phyloP scores from a whole-genome alignment of 2,329 filamentous ascomycete species.

The Magnaporthiopsis poae region DNA sequence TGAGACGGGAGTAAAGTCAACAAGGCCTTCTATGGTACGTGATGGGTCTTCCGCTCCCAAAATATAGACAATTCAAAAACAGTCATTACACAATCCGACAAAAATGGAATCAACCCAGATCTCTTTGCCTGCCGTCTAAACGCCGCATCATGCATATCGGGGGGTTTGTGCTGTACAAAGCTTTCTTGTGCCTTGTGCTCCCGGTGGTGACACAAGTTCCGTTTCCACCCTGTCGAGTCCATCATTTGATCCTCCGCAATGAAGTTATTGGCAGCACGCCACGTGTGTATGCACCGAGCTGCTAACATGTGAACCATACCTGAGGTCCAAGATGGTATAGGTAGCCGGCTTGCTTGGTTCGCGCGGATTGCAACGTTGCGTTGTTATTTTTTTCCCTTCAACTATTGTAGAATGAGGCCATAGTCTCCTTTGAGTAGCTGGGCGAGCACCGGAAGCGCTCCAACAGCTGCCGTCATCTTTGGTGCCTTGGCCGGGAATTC shows the following conservation, averaged over 20 bases:
- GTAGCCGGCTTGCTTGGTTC: neutral
- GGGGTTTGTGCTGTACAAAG: neutral
- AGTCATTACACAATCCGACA: neutral
- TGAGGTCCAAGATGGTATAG: neutral
- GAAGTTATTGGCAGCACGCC: neutral
- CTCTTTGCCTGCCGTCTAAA: neutral
- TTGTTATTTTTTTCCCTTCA: neutral
- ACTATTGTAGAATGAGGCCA: slow-evolving; percentile 32
- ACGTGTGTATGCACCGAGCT: neutral
- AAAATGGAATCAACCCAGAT: neutral
- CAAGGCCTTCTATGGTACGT: neutral
- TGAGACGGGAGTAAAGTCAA: neutral
- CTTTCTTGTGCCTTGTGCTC: neutral
- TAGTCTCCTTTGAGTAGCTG: slow-evolving; percentile 40
- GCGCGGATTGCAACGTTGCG: neutral
- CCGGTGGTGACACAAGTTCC: neutral
- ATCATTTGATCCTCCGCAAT: neutral
- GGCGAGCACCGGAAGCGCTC: slow-evolving; percentile 42
- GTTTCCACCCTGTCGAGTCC: neutral
- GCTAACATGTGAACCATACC: neutral
- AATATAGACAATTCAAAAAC: neutral
- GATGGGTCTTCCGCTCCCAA: neutral
- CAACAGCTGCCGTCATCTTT: slow-evolving; percentile 37
- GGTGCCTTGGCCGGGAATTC: slow-evolving; percentile 55
- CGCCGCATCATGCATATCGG: neutral